Conservation (phyloP, 1,284 basidiomycete species). For the Trichosporon inkin region DNA sequence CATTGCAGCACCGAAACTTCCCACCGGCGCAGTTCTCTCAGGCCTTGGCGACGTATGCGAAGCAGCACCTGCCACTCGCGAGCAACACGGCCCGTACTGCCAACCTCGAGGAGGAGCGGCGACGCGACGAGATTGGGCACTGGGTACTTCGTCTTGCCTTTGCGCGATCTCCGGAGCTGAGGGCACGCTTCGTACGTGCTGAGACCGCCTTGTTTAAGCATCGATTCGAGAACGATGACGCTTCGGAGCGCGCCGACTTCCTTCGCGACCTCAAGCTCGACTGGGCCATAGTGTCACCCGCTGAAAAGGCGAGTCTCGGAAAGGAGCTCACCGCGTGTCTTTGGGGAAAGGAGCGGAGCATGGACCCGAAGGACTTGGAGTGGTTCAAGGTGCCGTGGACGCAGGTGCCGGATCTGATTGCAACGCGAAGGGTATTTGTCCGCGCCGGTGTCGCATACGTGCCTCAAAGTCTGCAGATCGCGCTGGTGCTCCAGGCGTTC, state of each 20-base stretch:
- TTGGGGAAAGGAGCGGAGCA: conserved; percentile 7
- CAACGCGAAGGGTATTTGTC: conserved; percentile 75
- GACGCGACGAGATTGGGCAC: conserved; percentile 86
- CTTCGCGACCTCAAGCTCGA: conserved; percentile 71
- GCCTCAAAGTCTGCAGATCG: conserved; percentile 72
- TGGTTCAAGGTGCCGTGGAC: conserved; percentile 64
- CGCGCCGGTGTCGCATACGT: conserved; percentile 86
- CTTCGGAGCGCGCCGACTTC: conserved; percentile 64
- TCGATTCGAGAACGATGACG: conserved; percentile 71
- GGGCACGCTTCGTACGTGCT: conserved; percentile 82
- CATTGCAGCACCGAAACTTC: conserved; percentile 55
- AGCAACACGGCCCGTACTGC: conserved; percentile 57
- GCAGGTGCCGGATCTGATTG: conserved; percentile 86
- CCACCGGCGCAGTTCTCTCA: conserved; percentile 38
- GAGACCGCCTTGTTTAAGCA: conserved; percentile 81
- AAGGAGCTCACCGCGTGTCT: conserved; percentile 51
- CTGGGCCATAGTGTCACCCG: conserved; percentile 62
- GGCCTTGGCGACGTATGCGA: conserved; percentile 40
- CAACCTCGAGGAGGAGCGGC: conserved; percentile 64
- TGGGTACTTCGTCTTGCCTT: conserved; percentile 94
- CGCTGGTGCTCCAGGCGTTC: conserved; percentile 86
- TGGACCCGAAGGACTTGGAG: conserved; percentile 31
- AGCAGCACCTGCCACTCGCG: conserved; percentile 56
- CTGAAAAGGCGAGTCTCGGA: conserved; percentile 54
- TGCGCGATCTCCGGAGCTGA: conserved; percentile 80